phyloP scores from a whole-genome alignment of 1,284 basidiomycete species.

The Austroboletus olivaceoglutinosus region DNA sequence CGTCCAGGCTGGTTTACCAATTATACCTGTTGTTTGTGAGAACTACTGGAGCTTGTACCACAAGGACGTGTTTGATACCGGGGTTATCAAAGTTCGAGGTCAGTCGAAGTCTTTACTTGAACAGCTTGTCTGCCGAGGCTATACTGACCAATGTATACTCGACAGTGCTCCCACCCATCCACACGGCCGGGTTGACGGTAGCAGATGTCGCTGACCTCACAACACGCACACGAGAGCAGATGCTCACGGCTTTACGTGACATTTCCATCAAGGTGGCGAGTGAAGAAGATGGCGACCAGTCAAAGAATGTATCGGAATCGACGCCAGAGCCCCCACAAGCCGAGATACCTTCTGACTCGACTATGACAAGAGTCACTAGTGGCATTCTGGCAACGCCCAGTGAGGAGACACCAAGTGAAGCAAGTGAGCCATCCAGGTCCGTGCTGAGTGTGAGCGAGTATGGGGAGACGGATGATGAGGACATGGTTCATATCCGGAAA shows the following conservation, averaged over 20 bases:
- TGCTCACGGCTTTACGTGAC: constrained; percentile 67
- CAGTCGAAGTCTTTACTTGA: constrained; percentile 27
- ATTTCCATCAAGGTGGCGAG: constrained; percentile 54
- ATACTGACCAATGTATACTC: constrained; percentile 13
- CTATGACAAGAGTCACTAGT: constrained; percentile 5
- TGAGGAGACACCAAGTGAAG: constrained; percentile 31
- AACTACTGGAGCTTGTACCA: constrained; percentile 91
- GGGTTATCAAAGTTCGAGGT: constrained; percentile 83
- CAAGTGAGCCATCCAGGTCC: constrained; percentile 24
- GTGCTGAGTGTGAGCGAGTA: constrained; percentile 48
- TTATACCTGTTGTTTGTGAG: constrained; percentile 91
- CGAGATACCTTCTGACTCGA: constrained; percentile 1
- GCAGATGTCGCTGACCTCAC: constrained; percentile 66
- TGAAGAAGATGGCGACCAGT: constrained; percentile 12
- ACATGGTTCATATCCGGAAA: constrained; percentile 70
- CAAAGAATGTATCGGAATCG: constrained; percentile 17
- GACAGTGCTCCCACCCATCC: constrained; percentile 75
- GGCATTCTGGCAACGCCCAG: constrained; percentile 19
- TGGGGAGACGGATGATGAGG: constrained; percentile 77
- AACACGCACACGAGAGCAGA: constrained; percentile 62
- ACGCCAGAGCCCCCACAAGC: constrained; percentile 8
- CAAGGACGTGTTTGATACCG: constrained; percentile 74
- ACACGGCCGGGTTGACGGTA: constrained; percentile 64
- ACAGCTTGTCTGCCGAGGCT: not conserved
- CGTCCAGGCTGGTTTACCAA: constrained; percentile 83